Evolutionary conservation across 352 stramenopile genomes (phyloP).

Genomic region (Phytopythium aichiense): DNA sequence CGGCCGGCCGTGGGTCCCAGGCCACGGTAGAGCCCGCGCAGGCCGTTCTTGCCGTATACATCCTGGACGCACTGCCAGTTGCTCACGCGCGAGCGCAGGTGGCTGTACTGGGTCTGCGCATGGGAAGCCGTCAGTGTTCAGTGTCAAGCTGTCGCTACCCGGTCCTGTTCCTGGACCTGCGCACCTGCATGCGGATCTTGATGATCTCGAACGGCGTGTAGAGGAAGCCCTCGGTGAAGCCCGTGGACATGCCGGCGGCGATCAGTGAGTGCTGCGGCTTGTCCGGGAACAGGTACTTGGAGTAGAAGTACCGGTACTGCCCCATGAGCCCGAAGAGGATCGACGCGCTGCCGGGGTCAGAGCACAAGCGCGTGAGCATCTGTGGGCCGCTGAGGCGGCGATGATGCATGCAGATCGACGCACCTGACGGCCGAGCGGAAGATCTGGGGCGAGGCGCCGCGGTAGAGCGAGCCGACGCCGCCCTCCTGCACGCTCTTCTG

Average conservation of each 20-base stretch:
- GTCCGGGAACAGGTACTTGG: conserved; percentile 50
- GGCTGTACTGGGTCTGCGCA: conserved; percentile 45
- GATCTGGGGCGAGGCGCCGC: conserved; percentile 61
- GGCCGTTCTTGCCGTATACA: conserved; percentile 52
- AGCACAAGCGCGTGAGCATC: not conserved
- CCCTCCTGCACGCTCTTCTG: conserved; percentile 52
- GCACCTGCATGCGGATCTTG: conserved; percentile 65
- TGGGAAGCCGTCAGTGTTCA: not conserved
- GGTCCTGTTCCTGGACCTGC: not conserved
- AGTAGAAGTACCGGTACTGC: conserved; percentile 70
- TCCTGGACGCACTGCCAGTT: conserved; percentile 71
- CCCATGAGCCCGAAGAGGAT: conserved; percentile 72
- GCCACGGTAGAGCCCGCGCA: conserved; percentile 74
- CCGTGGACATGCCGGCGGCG: conserved; percentile 50
- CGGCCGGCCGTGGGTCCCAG: conserved; percentile 56
- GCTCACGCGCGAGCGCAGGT: conserved; percentile 52
- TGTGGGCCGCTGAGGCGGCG: not conserved
- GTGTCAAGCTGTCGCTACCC: not conserved
- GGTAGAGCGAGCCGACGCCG: conserved; percentile 56
- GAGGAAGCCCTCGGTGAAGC: conserved; percentile 55
- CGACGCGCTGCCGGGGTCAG: conserved; percentile 28
- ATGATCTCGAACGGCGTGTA: conserved; percentile 77
- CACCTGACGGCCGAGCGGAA: conserved; percentile 66
- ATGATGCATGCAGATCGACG: not conserved
- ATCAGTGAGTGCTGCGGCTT: conserved; percentile 49